Base-by-base conservation (phyloP, 2,329 filamentous ascomycete species). In the Intubia oerlemansii region DNA sequence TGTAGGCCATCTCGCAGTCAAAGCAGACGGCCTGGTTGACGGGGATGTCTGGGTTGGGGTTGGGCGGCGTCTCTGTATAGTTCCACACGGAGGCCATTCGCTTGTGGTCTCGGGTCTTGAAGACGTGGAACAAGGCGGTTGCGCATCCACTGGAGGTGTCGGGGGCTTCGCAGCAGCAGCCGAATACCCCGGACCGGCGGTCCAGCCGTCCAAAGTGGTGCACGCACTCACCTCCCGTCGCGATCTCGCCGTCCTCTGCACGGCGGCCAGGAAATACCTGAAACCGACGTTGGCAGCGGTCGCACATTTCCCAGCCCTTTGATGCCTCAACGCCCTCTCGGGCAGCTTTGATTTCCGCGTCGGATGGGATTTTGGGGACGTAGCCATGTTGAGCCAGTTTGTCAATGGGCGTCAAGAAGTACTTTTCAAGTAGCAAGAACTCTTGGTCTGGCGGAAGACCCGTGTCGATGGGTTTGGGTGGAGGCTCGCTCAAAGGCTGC, bases 1-100 rank as follows among this genome's bases (percentile, higher is more conserved):
- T 98, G 44, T 91, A 95, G 5, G 79, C 80, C 88, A 98, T 98
- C 46, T 98, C 88, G 42, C 88, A 95, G 47, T 98, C 88, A 42
- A 98, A 85, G 37, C 71, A 76, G 9, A 95, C 69, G 3, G 76
- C 79, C 20, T 65, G 64, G 29, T 62, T 53, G 2, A 48, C 41
- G 0, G 56, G 52, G 2, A 54, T 57, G 3, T 51, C 41, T 2
- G 54, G 46, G 38, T 81, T 82, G 10, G 58, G 50, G 38, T 81
- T 82, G 10, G 58, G 50, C 0, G 84, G 84, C 0, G 88, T 95
- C 35, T 66, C 51, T 32, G 68, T 62, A 46, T 90, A 98, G 29
- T 85, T 82, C 41, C 90, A 60, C 4, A 85, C 53, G 1, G 71
- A 55, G 0, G 82, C 81, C 16, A 98, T 58, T 14, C 82, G 62